phyloP scores from a whole-genome alignment of 257 asterid species.

The Apocynum venetum region DNA sequence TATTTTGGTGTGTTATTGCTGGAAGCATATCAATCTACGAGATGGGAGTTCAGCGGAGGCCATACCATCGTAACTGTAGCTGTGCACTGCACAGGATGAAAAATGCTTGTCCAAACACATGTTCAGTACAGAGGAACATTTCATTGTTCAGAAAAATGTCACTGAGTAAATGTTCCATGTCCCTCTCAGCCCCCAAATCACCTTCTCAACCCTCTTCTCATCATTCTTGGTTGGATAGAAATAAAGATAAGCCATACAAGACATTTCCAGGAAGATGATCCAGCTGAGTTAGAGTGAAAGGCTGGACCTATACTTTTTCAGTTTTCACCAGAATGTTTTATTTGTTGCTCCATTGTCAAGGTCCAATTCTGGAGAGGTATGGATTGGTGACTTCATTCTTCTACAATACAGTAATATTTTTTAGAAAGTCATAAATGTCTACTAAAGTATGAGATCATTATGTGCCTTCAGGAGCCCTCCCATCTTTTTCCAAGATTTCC shows the following conservation, averaged over 20 bases:
- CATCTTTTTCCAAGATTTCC: background rate
- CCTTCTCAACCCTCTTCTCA: background rate
- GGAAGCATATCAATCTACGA: conserved; percentile 58
- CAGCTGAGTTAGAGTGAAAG: background rate
- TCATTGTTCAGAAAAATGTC: background rate
- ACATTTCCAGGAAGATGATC: background rate
- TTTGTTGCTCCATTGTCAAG: background rate
- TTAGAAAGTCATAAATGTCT: background rate
- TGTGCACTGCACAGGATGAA: conserved; percentile 60
- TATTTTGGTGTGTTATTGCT: conserved; percentile 42
- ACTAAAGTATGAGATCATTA: background rate
- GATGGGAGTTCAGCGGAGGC: conserved; percentile 49
- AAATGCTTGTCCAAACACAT: background rate
- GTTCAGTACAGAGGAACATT: background rate
- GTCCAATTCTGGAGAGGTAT: background rate
- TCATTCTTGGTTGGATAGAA: background rate
- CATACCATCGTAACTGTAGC: conserved; percentile 65
- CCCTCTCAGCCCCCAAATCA: background rate
- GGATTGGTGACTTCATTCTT: background rate
- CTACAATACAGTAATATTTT: background rate
- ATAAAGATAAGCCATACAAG: background rate
- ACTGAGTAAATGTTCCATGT: background rate
- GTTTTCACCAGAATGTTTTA: background rate
- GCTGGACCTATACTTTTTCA: background rate
- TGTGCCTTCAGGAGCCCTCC: background rate